These are phyloP conservation scores for Mortierella sp. DNA, from an alignment of 371 early-diverging fungal genomes.

Conservation along the genomic window DNA sequence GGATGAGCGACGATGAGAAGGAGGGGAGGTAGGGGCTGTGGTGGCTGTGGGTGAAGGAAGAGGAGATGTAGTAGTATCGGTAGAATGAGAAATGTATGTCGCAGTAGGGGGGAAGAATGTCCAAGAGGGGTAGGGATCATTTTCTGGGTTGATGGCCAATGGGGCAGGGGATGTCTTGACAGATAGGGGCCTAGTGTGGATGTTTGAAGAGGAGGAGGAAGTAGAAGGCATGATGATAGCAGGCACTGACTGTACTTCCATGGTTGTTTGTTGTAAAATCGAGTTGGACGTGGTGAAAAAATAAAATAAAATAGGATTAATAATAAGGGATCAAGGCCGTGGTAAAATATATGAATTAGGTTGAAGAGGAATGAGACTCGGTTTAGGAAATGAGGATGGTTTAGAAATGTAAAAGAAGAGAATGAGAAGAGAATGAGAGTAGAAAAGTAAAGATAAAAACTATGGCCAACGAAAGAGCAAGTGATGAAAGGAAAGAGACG, in stretches of 20 bases:
- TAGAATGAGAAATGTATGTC: conserved; percentile 30
- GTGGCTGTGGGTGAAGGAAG: conserved; percentile 19
- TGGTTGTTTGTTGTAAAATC: not conserved
- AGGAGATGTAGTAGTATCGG: conserved; percentile 2
- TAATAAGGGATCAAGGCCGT: not conserved
- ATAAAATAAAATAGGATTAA: not conserved
- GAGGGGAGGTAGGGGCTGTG: conserved; percentile 9
- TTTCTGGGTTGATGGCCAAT: conserved; percentile 33
- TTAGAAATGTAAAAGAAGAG: not conserved
- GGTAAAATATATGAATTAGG: not conserved
- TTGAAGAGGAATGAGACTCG: not conserved
- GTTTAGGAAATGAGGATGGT: not conserved
- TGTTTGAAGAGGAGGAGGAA: conserved; percentile 18
- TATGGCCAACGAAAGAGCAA: not conserved
- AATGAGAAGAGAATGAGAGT: not conserved
- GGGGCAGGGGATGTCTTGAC: not conserved
- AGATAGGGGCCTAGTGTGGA: conserved; percentile 3
- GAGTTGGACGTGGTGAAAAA: not conserved
- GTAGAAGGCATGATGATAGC: conserved; percentile 28
- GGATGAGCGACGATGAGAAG: conserved; percentile 8
- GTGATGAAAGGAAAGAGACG: not conserved
- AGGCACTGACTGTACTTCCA: conserved; percentile 40
- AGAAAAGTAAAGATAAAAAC: not conserved
- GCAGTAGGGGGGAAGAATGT: conserved; percentile 53
- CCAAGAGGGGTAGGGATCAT: conserved; percentile 55